Evolutionary conservation across 495 filamentous ascomycete genomes (phyloP), one percentile per base, ranked within the genome.

Genomic region (Aspergillus incahuasiensis): DNA sequence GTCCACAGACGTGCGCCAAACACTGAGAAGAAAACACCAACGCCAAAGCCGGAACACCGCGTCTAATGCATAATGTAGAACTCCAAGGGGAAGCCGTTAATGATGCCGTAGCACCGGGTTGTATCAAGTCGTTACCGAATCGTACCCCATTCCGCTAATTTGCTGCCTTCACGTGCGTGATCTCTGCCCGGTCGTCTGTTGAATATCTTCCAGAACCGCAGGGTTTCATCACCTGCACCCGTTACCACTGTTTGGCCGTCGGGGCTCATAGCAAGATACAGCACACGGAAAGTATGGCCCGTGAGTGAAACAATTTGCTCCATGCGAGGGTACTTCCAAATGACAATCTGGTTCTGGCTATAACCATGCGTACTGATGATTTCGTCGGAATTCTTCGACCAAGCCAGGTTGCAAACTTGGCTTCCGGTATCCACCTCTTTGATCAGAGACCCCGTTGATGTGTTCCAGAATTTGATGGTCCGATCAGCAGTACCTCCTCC

Each of bases 251-350:
- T 88, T 61, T 90, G 83, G 12, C 94, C 94, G 63, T 97, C 94
- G 0, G 94, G 95, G 56, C 90, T 95, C 91, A 97, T 97, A 6
- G 91, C 91, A 20, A 98, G 80, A 68, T 97, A 98, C 5, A 98
- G 79, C 5, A 98, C 94, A 48, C 94, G 84, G 71, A 92, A 98
- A 0, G 94, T 98, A 68, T 98, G 94, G 0, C 94, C 94, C 0
- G 95, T 97, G 34, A 98, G 74, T 55, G 88, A 95, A 13, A 88
- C 94, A 6, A 98, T 90, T 63, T 97, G 94, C 38, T 88, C 89
- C 95, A 98, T 97, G 63, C 84, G 88, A 1, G 94, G 94, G 67
- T 97, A 97, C 67, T 97, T 97, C 94, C 94, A 98, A 54, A 98
- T 86, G 16, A 97, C 91, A 60, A 98, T 96, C 68, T 97, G 92